Base-by-base conservation (phyloP, 371 early-diverging fungal genomes). In the Mortierella sp. region DNA sequence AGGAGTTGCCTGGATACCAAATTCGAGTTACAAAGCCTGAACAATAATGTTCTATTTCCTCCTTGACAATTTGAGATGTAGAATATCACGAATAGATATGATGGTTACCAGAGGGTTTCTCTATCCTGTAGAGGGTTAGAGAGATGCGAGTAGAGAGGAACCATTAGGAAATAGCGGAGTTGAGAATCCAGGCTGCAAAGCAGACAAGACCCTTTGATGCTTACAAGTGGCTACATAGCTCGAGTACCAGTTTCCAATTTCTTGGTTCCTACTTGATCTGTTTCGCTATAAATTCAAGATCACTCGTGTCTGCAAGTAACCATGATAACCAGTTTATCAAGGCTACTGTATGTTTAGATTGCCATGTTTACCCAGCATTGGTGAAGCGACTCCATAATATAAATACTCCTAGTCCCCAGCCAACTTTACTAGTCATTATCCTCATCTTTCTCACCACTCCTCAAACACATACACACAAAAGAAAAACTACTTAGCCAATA, bases 31-130 rank as follows among this genome's bases (percentile, higher is more conserved):
- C n/a, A n/a, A n/a, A n/a, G n/a, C 51, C 51, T 51, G 51, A 0
- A 7, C 51, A 26, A 51, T 26, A 26, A 51, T 51, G 51, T 51
- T 51, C 51, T 51, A 26, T 26, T 51, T 22, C 51, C 28, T 51
- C 51, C 51, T 51, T 51, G 51, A n/a, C 19, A 22, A 47, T n/a
- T 47, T 47, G n/a, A 28, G 26, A 51, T 51, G 51, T 51, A 51
- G 28, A 26, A 51, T 51, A 51, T 51, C 22, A 51, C 51, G 4
- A 22, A 12, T 1, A 13, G 40, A 59, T 23, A 40, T 23, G 26
- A 55, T 28, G 55, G 22, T 28, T 29, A 55, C 29, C 55, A 55
- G 26, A 29, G 55, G 26, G 2, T 28, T 8, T 10, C 13, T 40
- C 6, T 40, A 40, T 40, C 6, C 40, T 40, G 40, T 40, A 40